Evolutionary conservation across 2,329 filamentous ascomycete species (phyloP).

Genomic region (Thelonectria rubi): DNA sequence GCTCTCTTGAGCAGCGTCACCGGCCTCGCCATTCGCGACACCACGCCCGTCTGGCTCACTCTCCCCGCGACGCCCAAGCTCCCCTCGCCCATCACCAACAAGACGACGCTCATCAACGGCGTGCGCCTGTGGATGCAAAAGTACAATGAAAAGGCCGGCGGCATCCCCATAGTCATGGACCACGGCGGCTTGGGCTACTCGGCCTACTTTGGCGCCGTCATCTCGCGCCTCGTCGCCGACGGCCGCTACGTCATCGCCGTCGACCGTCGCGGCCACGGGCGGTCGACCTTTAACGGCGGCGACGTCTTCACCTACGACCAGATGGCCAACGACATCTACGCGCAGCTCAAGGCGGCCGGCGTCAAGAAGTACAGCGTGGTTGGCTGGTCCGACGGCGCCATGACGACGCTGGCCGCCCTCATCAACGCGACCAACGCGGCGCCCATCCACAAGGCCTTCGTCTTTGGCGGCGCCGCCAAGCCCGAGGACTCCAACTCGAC

Average conservation of each 20-base stretch:
- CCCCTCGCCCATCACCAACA: slow-evolving; percentile 46
- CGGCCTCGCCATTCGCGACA: slow-evolving; percentile 39
- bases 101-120: slow-evolving; percentile 46
- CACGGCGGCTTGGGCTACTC: slow-evolving; percentile 54
- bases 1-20: slow-evolving; percentile 13
- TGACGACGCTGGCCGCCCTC: slow-evolving; percentile 49
- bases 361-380: slow-evolving; percentile 47
- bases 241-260: slow-evolving; percentile 52
- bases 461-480: slow-evolving; percentile 49
- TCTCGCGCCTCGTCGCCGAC: slow-evolving; percentile 45
- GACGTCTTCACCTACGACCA: slow-evolving; percentile 52
- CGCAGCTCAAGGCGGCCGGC: slow-evolving; percentile 43
- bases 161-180: slow-evolving; percentile 50
- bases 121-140: slow-evolving; percentile 53
- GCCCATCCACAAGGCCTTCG: slow-evolving; percentile 51
- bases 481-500: slow-evolving; percentile 48
- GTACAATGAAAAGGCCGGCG: slow-evolving; percentile 49
- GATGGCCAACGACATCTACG: slow-evolving; percentile 49
- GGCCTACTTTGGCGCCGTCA: slow-evolving; percentile 52
- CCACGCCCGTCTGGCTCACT: slow-evolving; percentile 44
- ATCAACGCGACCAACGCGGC: slow-evolving; percentile 44
- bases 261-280: slow-evolving; percentile 54
- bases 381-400: slow-evolving; percentile 54
- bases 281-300: slow-evolving; percentile 47
- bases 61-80: slow-evolving; percentile 51